A percentile compares a stretch with the other conserved stretches of the same genome.
Conservation (phyloP, 176 grass and related monocot genomes). For the Puccinellia tenuiflora region DNA sequence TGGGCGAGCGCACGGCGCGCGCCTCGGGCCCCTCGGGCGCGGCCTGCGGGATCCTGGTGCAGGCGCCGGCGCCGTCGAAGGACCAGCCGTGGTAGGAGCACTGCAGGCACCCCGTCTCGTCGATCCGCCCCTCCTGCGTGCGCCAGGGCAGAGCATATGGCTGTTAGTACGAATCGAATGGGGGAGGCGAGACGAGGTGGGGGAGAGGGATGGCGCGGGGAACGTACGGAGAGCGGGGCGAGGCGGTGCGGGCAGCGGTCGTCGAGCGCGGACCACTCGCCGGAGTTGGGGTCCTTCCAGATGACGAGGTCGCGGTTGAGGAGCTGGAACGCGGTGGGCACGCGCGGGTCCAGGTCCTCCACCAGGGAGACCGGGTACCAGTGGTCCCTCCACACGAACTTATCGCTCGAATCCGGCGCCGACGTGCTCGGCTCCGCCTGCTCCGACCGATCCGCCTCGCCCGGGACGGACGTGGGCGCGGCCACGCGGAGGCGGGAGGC, state of each 20-base stretch:
- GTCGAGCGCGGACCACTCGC: slow-evolving; percentile 78
- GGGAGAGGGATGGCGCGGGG: not conserved
- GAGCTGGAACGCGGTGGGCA: slow-evolving; percentile 90
- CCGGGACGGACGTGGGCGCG: slow-evolving; percentile 59
- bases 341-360: slow-evolving; percentile 78
- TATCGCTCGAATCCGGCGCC: slow-evolving; percentile 34
- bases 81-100: slow-evolving; percentile 98
- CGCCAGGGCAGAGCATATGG: too few species aligned
- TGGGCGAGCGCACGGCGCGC: slow-evolving; percentile 45
- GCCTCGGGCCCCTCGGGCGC: slow-evolving; percentile 57
- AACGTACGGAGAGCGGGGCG: slow-evolving; percentile 70
- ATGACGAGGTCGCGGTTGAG: slow-evolving; percentile 94
- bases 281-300: slow-evolving; percentile 86
- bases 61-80: slow-evolving; percentile 68
- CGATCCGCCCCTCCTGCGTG: slow-evolving; percentile 81
- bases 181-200: too few species aligned
- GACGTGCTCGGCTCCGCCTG: slow-evolving; percentile 51
- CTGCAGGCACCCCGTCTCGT: slow-evolving; percentile 91
- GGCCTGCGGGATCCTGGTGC: slow-evolving; percentile 84
- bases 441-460: slow-evolving; percentile 29
- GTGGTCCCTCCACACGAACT: slow-evolving; percentile 91
- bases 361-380: slow-evolving; percentile 95
- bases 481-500: slow-evolving; percentile 37
- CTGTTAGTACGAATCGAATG: too few species aligned
- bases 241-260: slow-evolving; percentile 96